phyloP scores from a whole-genome alignment of 805 yeast genomes.

The Ogataea allantospora region DNA sequence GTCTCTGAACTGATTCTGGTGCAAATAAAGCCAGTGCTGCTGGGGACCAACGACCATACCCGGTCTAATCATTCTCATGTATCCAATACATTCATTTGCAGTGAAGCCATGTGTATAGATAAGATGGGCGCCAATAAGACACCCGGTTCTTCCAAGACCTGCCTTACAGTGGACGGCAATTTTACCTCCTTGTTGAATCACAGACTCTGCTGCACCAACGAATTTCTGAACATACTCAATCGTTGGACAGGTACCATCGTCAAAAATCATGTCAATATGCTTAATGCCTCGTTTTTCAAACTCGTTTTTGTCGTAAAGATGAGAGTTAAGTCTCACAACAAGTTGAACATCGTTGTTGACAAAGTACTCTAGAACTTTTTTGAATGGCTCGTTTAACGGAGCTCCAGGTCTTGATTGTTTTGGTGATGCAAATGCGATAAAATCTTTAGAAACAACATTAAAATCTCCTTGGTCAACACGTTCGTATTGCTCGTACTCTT shows the following conservation, averaged over 20 bases:
- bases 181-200: constrained; percentile 82
- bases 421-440: constrained; percentile 97
- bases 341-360: constrained; percentile 70
- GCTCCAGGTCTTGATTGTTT: constrained; percentile 59
- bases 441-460: constrained; percentile 86
- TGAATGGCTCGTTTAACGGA: constrained; percentile 69
- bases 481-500: constrained; percentile 92
- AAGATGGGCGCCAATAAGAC: constrained; percentile 94
- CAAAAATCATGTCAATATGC: constrained; percentile 94
- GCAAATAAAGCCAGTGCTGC: constrained; percentile 96
- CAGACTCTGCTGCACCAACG: constrained; percentile 91
- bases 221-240: constrained; percentile 90
- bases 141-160: constrained; percentile 96
- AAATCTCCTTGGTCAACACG: constrained; percentile 97
- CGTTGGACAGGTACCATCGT: constrained; percentile 97
- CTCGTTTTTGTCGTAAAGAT: constrained; percentile 79
- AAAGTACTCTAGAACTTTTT: constrained; percentile 78
- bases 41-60: constrained; percentile 99
- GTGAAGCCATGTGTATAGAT: constrained; percentile 97
- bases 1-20: constrained; percentile 92
- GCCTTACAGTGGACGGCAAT: constrained; percentile 99
- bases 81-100: constrained; percentile 94
- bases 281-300: constrained; percentile 81
- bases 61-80: constrained; percentile 93
- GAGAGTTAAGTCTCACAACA: constrained; percentile 91